Conservation (phyloP, 345 rosid species). For the Anastatica hierochuntica region DNA sequence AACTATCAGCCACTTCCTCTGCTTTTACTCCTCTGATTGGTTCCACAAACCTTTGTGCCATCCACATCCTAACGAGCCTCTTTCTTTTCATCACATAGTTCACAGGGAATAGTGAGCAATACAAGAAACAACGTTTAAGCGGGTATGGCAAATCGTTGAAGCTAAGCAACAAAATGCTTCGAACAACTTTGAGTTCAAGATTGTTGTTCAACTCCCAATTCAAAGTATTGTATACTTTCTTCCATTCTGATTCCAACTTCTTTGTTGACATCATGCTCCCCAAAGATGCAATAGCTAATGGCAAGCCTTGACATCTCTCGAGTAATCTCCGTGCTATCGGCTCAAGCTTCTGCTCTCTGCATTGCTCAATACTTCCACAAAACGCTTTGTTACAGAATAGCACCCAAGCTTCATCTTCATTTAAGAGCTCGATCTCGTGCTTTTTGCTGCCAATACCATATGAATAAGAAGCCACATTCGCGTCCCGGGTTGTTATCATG, state of each 20-base stretch:
- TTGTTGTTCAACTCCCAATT: constrained; percentile 26
- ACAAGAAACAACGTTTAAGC: constrained; percentile 27
- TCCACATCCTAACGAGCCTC: constrained; percentile 26
- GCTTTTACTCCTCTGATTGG: constrained; percentile 10
- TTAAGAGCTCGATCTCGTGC: constrained; percentile 21
- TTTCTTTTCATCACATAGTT: constrained; percentile 20
- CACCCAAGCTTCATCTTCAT: constrained; percentile 23
- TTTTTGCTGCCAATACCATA: constrained; percentile 16
- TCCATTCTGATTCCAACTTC: constrained; percentile 25
- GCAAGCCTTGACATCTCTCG: constrained; percentile 28
- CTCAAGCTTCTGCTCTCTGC: constrained; percentile 10
- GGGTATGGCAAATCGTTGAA: constrained; percentile 24
- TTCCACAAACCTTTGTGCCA: constrained; percentile 30
- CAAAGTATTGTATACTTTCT: constrained; percentile 19
- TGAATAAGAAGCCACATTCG: constrained; percentile 17
- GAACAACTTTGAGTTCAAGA: constrained; percentile 19
- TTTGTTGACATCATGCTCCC: constrained; percentile 32
- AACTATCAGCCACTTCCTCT: constrained; percentile 29
- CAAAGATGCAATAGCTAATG: constrained; percentile 34
- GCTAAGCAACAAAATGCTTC: constrained; percentile 28
- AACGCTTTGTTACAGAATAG: constrained; percentile 34
- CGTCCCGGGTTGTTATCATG: constrained; percentile 24
- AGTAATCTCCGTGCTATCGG: constrained; percentile 17
- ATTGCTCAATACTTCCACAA: constrained; percentile 7
- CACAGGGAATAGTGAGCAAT: constrained; percentile 27